Conservation (phyloP, 164 flowering plant genomes). For the Piper longum region DNA sequence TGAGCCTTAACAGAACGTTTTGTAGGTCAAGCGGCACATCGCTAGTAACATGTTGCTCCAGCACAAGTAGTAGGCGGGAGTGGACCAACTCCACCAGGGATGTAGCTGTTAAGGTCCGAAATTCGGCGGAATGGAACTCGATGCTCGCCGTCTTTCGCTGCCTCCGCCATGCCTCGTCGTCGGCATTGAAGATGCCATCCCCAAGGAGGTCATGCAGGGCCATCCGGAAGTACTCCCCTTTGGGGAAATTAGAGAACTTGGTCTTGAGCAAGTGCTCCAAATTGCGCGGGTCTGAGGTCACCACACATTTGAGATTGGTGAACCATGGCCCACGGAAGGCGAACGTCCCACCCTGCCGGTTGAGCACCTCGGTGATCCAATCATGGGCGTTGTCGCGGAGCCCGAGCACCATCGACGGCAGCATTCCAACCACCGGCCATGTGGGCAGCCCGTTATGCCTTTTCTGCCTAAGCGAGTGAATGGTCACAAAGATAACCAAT, state of each 20-base stretch:
- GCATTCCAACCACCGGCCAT: slow-evolving; percentile 88
- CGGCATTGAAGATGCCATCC: slow-evolving; percentile 79
- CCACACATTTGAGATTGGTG: slow-evolving; percentile 51
- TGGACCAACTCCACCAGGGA: slow-evolving; percentile 63
- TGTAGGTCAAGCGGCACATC: slow-evolving; percentile 41
- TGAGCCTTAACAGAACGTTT: slow-evolving; percentile 58
- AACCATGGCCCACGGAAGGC: slow-evolving; percentile 56
- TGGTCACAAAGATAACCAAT: slow-evolving; percentile 32
- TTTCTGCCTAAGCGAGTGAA: slow-evolving; percentile 45
- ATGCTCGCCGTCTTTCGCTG: slow-evolving; percentile 84
- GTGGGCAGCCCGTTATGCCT: slow-evolving; percentile 46
- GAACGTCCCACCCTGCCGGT: slow-evolving; percentile 46
- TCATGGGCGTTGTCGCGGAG: slow-evolving; percentile 41
- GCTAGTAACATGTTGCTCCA: slow-evolving; percentile 25
- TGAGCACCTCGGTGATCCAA: slow-evolving; percentile 45
- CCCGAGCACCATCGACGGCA: slow-evolving; percentile 48
- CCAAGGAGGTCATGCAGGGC: slow-evolving; percentile 66
- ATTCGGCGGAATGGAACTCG: slow-evolving; percentile 74
- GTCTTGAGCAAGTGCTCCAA: slow-evolving; percentile 73
- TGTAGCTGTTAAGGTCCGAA: slow-evolving; percentile 42
- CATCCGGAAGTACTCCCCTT: slow-evolving; percentile 49
- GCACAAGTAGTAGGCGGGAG: slow-evolving; percentile 40
- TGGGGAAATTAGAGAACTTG: slow-evolving; percentile 52
- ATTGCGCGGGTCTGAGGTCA: slow-evolving; percentile 75
- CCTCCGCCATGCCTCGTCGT: slow-evolving; percentile 60